Evolutionary conservation across 768 basidiomycete species (phyloP).

Genomic region (Mycena crocata): DNA sequence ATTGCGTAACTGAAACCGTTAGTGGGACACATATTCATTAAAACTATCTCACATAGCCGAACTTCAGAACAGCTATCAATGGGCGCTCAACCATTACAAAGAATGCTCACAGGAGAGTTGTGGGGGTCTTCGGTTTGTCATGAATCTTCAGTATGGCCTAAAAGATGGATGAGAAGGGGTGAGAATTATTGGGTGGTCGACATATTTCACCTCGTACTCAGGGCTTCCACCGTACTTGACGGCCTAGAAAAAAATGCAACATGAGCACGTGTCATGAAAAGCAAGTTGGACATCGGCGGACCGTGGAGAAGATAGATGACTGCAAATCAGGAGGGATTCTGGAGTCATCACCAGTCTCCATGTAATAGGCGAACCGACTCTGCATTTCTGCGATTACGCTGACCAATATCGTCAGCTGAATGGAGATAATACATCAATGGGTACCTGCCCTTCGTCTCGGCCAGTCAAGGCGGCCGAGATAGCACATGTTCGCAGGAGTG

Average conservation of each 20-base stretch:
- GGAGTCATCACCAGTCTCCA: slow-evolving; percentile 79
- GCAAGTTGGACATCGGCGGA: slow-evolving; percentile 47
- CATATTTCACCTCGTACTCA: too few relatives aligned
- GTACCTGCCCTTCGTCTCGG: slow-evolving; percentile 41
- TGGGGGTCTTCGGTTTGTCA: slow-evolving; percentile 79
- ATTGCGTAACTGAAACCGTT: slow-evolving; percentile 64
- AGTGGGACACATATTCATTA: not conserved
- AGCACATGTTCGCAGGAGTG: slow-evolving; percentile 80
- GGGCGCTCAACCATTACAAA: not conserved
- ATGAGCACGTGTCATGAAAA: slow-evolving; percentile 5
- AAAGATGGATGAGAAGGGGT: too few relatives aligned
- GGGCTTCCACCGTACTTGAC: slow-evolving; percentile 77
- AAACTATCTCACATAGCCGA: slow-evolving; percentile 26
- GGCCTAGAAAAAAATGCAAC: slow-evolving; percentile 54
- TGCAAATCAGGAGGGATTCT: slow-evolving; percentile 86
- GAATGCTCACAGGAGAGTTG: slow-evolving; percentile 70
- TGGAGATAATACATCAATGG: not conserved
- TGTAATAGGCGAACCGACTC: slow-evolving; percentile 75
- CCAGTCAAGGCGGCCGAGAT: slow-evolving; percentile 62
- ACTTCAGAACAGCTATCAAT: slow-evolving; percentile 4
- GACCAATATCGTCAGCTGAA: slow-evolving; percentile 12
- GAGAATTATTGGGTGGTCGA: too few relatives aligned
- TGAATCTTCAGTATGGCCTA: slow-evolving; percentile 74
- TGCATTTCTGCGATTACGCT: slow-evolving; percentile 83
- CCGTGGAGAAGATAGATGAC: slow-evolving; percentile 62